These are phyloP conservation scores for Salix koriyanagi DNA, from an alignment of 345 rosid species.

Conservation along the genomic window DNA sequence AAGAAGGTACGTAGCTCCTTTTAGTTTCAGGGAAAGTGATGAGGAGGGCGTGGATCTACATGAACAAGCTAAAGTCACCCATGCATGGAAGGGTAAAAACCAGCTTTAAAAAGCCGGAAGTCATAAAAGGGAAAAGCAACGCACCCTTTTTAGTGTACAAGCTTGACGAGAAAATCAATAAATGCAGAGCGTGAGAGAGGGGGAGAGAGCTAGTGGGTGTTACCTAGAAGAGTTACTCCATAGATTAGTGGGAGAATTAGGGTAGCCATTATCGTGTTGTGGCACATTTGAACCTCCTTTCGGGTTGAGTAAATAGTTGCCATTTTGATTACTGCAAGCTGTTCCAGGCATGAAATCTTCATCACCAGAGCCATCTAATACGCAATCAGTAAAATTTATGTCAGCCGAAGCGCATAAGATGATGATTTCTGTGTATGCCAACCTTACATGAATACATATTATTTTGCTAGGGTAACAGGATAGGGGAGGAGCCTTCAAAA, in stretches of 20 bases:
- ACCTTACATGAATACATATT: not conserved
- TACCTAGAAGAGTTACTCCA: conserved; percentile 44
- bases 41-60: not conserved
- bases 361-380: conserved; percentile 45
- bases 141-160: not conserved
- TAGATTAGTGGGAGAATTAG: conserved; percentile 14
- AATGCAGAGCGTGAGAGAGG: not conserved
- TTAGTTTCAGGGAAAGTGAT: not conserved
- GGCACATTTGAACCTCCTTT: conserved; percentile 20
- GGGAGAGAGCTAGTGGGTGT: not conserved
- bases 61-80: conserved; percentile 8
- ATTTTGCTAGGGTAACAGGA: not conserved
- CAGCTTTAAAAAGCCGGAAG: not conserved
- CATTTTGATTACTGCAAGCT: conserved; percentile 8
- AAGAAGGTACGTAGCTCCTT: not conserved
- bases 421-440: not conserved
- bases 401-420: not conserved
- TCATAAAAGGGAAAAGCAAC: not conserved
- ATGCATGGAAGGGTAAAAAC: not conserved
- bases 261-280: conserved; percentile 7
- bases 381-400: not conserved
- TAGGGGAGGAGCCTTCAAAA: not conserved
- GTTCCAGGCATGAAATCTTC: conserved; percentile 32
- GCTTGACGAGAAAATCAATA: not conserved
- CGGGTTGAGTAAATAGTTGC: conserved; percentile 6